These are phyloP conservation scores for Lactarius hengduanensis DNA, from an alignment of 768 basidiomycete species.

Conservation along the genomic window DNA sequence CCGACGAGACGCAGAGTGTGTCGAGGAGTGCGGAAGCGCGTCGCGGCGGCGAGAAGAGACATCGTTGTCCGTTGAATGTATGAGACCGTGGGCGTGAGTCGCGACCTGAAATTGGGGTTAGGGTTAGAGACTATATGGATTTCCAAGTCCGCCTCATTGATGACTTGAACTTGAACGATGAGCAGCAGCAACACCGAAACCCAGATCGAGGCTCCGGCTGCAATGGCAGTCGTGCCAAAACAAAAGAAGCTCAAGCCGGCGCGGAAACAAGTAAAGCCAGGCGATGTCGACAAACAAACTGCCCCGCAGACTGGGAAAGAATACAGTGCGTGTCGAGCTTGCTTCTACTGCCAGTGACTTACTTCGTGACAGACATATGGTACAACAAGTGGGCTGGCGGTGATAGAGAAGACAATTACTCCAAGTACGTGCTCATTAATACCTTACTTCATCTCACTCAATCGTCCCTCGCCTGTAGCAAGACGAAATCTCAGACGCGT, in stretches of 20 bases:
- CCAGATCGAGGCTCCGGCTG: conserved; percentile 9
- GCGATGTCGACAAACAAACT: conserved; percentile 87
- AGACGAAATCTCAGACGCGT: conserved; percentile 91
- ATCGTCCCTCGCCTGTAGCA: conserved; percentile 45
- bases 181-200: conserved; percentile 24
- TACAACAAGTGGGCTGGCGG: conserved; percentile 99
- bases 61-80: background rate
- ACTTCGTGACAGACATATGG: conserved; percentile 73
- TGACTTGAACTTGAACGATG: conserved; percentile 13
- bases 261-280: conserved; percentile 88
- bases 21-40: conserved; percentile 11
- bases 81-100: background rate
- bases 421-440: conserved; percentile 60
- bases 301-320: conserved; percentile 92
- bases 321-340: conserved; percentile 66
- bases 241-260: conserved; percentile 82
- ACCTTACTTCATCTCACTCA: conserved; percentile 15
- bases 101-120: conserved; percentile 19
- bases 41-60: conserved; percentile 15
- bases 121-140: background rate
- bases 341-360: conserved; percentile 7
- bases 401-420: conserved; percentile 94
- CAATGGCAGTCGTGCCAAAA: conserved; percentile 30
- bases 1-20: background rate
- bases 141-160: background rate